phyloP scores from a whole-genome alignment of 257 asterid species.

The Lycium ferocissimum region DNA sequence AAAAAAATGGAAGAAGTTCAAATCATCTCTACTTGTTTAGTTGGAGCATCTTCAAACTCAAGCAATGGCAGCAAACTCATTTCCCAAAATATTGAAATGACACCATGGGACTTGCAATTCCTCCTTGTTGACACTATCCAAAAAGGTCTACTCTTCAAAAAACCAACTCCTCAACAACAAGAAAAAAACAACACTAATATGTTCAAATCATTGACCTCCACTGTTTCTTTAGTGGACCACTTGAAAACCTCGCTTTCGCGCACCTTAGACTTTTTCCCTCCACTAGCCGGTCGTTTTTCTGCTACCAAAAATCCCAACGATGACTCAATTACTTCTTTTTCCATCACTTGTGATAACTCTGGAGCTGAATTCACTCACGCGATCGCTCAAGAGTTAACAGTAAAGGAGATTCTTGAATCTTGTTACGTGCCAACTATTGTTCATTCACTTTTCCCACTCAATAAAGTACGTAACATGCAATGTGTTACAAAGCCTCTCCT shows the following conservation, averaged over 20 bases:
- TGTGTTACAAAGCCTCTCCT: conserved; percentile 48
- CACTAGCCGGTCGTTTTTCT: conserved; percentile 55
- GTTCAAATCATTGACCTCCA: background rate
- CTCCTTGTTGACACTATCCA: conserved; percentile 35
- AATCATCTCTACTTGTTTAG: conserved; percentile 32
- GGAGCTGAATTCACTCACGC: conserved; percentile 40
- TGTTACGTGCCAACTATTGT: conserved; percentile 37
- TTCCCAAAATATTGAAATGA: conserved; percentile 27
- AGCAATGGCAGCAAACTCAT: background rate
- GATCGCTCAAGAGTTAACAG: conserved; percentile 1
- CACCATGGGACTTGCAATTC: conserved; percentile 41
- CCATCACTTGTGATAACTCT: conserved; percentile 20
- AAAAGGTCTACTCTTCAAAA: conserved; percentile 34
- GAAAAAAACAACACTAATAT: background rate
- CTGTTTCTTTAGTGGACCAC: background rate
- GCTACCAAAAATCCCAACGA: conserved; percentile 16
- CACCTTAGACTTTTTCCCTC: conserved; percentile 56
- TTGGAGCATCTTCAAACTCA: conserved; percentile 16
- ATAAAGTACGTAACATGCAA: conserved; percentile 35
- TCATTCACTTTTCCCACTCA: conserved; percentile 40
- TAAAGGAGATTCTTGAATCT: conserved; percentile 38
- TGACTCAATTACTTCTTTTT: background rate
- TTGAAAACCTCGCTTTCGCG: conserved; percentile 36
- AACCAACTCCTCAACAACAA: conserved; percentile 28
- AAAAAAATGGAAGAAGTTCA: conserved; percentile 32